Evolutionary conservation across 495 filamentous ascomycete species (phyloP), one percentile per base, ranked within the genome.

Genomic region (Elaphomyces granulatus): DNA sequence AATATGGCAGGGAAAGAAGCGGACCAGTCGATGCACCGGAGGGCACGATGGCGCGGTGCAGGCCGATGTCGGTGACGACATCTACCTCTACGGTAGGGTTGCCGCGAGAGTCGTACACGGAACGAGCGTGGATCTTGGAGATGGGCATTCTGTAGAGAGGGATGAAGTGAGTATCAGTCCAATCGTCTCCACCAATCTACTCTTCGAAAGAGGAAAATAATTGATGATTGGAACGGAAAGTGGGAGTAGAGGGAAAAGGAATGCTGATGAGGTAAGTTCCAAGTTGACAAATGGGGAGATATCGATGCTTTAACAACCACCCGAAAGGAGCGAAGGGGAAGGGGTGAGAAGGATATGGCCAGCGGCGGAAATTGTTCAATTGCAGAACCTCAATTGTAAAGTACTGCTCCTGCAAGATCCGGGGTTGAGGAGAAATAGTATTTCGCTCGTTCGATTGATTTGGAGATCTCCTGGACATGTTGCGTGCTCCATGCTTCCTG

Each of bases 71-170:
- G 47, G 88, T 96, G 65, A 92, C 80, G 57, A 99, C 77, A 60
- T 96, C 92, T 49, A 96, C 92, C 68, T 85, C 81, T 54, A 88
- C 84, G 60, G 86, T 93, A 49, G 86, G 85, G 74, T 94, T 96
- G 59, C 90, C 92, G 59, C 92, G 92, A 61, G 90, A 96, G 78
- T 99, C 92, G 74, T 99, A 99, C 70, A 99, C 86, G 49, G 78
- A 84, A 56, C 92, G 88, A 57, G 90, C 92, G 77, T 96, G 87
- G 64, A 99, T 83, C 77, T 95, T 95, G 60, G 81, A 77, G 73
- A 99, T 96, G 56, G 80, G 70, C 92, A 96, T 99, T 43, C 52
- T 85, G 61, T 48, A 26, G 33, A 40, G 26, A 46, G 37, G 38
- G 15, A 46, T 37, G 42, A 43, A 43, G 36, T 42, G 34, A 30